These are phyloP conservation scores for Nematocida homosporus DNA, from an alignment of 371 early-diverging fungal genomes.

Conservation along the genomic window DNA sequence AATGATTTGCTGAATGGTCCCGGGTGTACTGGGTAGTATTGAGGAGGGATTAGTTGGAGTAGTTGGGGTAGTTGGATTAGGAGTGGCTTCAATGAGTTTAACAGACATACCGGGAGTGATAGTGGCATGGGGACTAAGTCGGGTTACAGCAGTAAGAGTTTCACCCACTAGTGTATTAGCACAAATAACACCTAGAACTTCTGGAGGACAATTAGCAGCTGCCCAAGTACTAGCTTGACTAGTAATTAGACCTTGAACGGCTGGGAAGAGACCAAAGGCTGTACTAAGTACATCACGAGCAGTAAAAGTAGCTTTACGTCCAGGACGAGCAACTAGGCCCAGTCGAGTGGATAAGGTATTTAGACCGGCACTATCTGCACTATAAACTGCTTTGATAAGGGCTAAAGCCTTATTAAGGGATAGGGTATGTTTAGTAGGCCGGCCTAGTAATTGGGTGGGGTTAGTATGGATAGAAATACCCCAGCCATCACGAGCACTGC, in stretches of 20 bases:
- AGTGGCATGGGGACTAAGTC: neutral
- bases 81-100: neutral
- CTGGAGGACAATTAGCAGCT: neutral
- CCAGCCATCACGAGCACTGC: slow-evolving; percentile 51
- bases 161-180: slow-evolving; percentile 25
- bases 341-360: neutral
- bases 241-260: neutral
- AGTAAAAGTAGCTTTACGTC: neutral
- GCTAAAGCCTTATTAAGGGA: slow-evolving; percentile 24
- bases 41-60: too few relatives aligned
- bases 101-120: slow-evolving; percentile 6
- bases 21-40: neutral
- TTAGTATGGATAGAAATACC: neutral
- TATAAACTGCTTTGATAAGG: slow-evolving; percentile 10
- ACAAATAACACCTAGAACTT: slow-evolving; percentile 40
- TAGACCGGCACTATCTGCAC: neutral
- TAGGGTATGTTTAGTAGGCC: neutral
- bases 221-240: neutral
- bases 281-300: slow-evolving; percentile 23
- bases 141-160: slow-evolving; percentile 4
- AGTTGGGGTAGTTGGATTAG: too few relatives aligned
- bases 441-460: neutral
- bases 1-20: slow-evolving; percentile 1
- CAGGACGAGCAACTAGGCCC: neutral
- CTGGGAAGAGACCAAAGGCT: slow-evolving; percentile 25